A percentile compares a stretch with the other conserved stretches of the same genome.
phyloP scores from a whole-genome alignment of 148 eudicot species.

The Amaranthus hypochondriacus region DNA sequence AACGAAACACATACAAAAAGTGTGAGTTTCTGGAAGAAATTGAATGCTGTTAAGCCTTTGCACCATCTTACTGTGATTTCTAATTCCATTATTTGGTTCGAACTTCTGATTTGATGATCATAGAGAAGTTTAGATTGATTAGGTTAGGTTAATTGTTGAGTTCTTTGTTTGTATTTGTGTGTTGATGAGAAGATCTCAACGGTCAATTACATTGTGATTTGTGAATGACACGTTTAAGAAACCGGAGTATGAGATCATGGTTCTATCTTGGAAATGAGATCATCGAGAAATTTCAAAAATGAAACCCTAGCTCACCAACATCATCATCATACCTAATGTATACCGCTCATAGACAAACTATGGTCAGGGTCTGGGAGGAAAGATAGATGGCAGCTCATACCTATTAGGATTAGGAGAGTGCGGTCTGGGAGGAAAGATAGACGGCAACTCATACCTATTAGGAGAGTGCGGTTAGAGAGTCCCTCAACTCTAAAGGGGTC shows the following conservation, averaged over 20 bases:
- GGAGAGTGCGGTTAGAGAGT: too few species aligned
- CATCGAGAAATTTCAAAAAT: neutral
- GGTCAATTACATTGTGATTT: conserved; percentile 15
- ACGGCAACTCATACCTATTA: too few species aligned
- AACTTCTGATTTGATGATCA: neutral
- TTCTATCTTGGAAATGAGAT: too few species aligned
- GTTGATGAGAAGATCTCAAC: conserved; percentile 7
- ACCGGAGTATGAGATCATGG: neutral
- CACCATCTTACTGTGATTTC: conserved; percentile 36
- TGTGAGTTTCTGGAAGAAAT: conserved; percentile 49
- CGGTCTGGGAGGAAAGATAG: too few species aligned
- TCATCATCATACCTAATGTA: too few species aligned
- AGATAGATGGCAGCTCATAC: too few species aligned
- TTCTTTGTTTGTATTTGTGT: neutral
- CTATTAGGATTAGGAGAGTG: too few species aligned
- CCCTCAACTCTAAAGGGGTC: too few species aligned
- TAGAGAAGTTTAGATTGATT: neutral
- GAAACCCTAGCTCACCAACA: neutral
- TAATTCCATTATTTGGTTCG: conserved; percentile 14
- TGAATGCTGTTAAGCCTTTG: conserved; percentile 40
- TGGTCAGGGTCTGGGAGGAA: too few species aligned
- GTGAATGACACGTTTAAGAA: conserved; percentile 9
- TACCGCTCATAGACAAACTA: too few species aligned
- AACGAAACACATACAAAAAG: conserved; percentile 33
- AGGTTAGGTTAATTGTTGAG: neutral